Evolutionary conservation across 148 eudicot species (phyloP).

Genomic region (Arctostaphylos glauca): DNA sequence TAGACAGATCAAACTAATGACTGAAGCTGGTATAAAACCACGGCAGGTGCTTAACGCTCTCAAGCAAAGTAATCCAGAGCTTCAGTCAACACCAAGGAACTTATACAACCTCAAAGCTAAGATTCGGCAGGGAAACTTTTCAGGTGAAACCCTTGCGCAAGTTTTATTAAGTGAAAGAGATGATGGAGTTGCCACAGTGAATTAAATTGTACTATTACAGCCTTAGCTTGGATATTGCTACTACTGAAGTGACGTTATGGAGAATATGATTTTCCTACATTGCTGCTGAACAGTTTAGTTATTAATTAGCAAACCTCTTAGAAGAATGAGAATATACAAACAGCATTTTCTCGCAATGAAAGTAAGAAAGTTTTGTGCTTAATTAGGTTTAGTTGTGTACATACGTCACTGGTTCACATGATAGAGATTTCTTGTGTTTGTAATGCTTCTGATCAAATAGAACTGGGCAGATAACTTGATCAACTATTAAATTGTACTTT

Average conservation of each 20-base stretch:
- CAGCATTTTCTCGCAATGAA: constrained; percentile 8
- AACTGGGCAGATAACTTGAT: neutral
- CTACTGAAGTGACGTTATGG: constrained; percentile 1
- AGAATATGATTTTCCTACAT: neutral
- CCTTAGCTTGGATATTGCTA: neutral
- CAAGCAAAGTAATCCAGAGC: constrained; percentile 45
- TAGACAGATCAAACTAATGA: constrained; percentile 44
- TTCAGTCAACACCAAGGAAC: constrained; percentile 47
- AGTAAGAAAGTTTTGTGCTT: neutral
- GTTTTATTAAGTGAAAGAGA: neutral
- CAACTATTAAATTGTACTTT: neutral
- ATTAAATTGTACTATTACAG: neutral
- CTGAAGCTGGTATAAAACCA: constrained; percentile 48
- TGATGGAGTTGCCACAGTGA: neutral
- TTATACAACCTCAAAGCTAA: constrained; percentile 46
- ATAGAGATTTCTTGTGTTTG: neutral
- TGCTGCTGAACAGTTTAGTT: neutral
- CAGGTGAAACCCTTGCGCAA: constrained; percentile 27
- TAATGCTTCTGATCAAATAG: neutral
- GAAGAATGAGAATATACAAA: neutral
- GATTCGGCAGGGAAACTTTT: constrained; percentile 40
- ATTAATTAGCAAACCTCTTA: neutral
- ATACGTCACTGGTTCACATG: too few relatives aligned
- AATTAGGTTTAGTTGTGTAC: neutral
- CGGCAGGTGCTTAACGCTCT: constrained; percentile 44